These are phyloP conservation scores for Ceratocystis harringtonii DNA, from an alignment of 2,329 filamentous ascomycete species.

Conservation along the genomic window DNA sequence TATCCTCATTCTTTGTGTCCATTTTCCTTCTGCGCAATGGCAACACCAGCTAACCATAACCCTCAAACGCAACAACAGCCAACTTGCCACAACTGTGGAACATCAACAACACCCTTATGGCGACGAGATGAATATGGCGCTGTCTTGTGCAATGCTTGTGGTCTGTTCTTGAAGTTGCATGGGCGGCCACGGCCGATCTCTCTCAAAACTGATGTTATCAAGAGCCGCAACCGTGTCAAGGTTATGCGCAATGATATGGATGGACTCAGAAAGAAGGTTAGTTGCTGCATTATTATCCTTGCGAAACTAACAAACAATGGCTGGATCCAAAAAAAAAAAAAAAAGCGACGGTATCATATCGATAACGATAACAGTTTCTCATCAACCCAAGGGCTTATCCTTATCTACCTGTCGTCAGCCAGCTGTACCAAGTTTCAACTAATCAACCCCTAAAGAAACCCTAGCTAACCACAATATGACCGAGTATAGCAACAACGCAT, in stretches of 20 bases:
- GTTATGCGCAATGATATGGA: conserved; percentile 59
- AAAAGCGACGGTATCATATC: not conserved
- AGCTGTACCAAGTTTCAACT: not conserved
- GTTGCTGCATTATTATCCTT: conserved; percentile 4
- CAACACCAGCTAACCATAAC: conserved; percentile 33
- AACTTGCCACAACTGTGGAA: conserved; percentile 90
- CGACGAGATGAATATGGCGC: conserved; percentile 90
- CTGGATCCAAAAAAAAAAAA: not conserved
- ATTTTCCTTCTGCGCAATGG: conserved; percentile 27
- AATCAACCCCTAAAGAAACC: not conserved
- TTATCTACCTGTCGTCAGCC: not conserved
- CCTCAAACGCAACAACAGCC: conserved; percentile 57
- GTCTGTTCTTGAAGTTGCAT: conserved; percentile 92
- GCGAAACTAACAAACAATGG: conserved; percentile 4
- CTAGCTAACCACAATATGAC: not conserved
- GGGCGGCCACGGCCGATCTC: conserved; percentile 85
- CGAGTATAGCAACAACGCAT: conserved; percentile 14
- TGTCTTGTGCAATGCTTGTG: conserved; percentile 96
- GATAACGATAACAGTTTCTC: conserved; percentile 11
- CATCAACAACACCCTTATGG: conserved; percentile 92
- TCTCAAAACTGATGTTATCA: conserved; percentile 98
- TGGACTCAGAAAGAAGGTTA: conserved; percentile 49
- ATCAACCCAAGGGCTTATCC: not conserved
- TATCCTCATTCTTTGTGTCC: not conserved
- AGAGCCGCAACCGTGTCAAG: conserved; percentile 96